Conservation (phyloP, 768 basidiomycete genomes). For the Phylloporus arenicola region DNA sequence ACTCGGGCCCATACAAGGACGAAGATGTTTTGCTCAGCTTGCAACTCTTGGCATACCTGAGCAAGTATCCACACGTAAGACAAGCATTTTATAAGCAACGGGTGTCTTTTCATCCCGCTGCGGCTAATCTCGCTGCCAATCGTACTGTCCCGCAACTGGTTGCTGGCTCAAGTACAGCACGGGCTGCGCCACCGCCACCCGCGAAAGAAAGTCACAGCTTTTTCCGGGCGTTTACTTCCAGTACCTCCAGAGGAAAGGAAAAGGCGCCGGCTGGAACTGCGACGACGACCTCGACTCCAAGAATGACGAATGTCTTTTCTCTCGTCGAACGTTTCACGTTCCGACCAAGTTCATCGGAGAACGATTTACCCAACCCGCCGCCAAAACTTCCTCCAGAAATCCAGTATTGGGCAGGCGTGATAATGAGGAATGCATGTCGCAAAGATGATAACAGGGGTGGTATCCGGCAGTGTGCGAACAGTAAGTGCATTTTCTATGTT, state of each 20-base stretch:
- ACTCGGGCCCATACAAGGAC: conserved; percentile 76
- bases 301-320: conserved; percentile 90
- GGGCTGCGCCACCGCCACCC: conserved; percentile 12
- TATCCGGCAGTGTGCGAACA: conserved; percentile 96
- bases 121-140: conserved; percentile 37
- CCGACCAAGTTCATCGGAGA: conserved; percentile 80
- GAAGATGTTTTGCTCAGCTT: conserved; percentile 89
- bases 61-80: conserved; percentile 96
- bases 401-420: conserved; percentile 99
- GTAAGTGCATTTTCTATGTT: conserved; percentile 39
- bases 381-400: conserved; percentile 82
- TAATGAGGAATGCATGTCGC: conserved; percentile 98
- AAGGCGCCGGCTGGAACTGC: conserved; percentile 22
- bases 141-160: conserved; percentile 22
- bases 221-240: conserved; percentile 42
- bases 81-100: conserved; percentile 92
- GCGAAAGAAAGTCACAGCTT: conserved; percentile 37
- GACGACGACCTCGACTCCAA: conserved; percentile 16
- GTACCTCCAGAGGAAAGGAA: conserved; percentile 44
- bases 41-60: conserved; percentile 92
- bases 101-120: conserved; percentile 76
- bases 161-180: conserved; percentile 24
- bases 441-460: conserved; percentile 93
- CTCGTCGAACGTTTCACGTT: conserved; percentile 96
- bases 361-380: conserved; percentile 60